phyloP scores from a whole-genome alignment of 306 rosid species.

The Medicago lupulina region DNA sequence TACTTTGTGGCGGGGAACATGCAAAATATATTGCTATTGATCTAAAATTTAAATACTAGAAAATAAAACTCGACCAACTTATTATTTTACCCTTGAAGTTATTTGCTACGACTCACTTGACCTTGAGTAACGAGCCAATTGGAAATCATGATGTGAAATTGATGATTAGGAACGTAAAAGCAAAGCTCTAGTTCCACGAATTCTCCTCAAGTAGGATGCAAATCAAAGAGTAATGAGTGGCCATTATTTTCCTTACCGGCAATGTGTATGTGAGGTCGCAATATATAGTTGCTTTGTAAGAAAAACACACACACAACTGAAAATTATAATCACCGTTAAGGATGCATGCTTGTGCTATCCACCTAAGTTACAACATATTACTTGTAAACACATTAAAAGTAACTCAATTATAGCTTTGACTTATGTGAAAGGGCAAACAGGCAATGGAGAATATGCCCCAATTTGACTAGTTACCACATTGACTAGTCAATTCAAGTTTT shows the following conservation, averaged over 20 bases:
- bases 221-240: constrained; percentile 42
- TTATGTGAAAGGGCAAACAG: constrained; percentile 11
- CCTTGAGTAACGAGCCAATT: constrained; percentile 32
- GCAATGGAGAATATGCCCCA: constrained; percentile 13
- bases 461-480: constrained; percentile 30
- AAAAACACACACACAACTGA: constrained; percentile 17
- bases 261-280: constrained; percentile 32
- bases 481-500: constrained; percentile 23
- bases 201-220: neutral
- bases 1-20: too few species aligned
- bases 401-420: constrained; percentile 45
- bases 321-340: constrained; percentile 17
- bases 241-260: constrained; percentile 43
- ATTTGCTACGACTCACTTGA: neutral
- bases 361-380: constrained; percentile 44
- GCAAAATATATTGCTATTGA: too few species aligned
- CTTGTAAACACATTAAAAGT: constrained; percentile 32
- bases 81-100: neutral
- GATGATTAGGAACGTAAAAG: constrained; percentile 35
- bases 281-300: constrained; percentile 2
- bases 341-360: constrained; percentile 43
- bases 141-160: constrained; percentile 36
- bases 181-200: constrained; percentile 11
- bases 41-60: neutral
- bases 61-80: constrained; percentile 6